Evolutionary conservation across 164 flowering plant species (phyloP).

Genomic region (Malania oleifera): DNA sequence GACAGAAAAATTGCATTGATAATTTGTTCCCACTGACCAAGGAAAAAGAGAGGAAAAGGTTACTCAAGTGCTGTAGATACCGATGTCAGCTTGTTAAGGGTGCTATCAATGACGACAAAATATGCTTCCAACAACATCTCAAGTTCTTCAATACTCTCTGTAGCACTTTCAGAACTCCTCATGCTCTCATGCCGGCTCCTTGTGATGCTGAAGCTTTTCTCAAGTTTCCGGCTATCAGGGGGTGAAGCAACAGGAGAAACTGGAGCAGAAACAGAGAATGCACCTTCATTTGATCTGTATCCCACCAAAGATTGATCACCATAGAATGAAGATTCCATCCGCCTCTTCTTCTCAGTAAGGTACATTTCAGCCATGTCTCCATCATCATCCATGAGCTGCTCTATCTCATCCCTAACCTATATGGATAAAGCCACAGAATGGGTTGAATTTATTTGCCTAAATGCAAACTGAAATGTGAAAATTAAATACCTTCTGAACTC

Average conservation of each 20-base stretch:
- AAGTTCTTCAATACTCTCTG: slow-evolving; percentile 71
- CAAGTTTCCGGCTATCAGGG: slow-evolving; percentile 61
- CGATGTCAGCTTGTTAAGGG: slow-evolving; percentile 88
- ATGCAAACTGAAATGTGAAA: background rate
- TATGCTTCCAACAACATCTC: slow-evolving; percentile 95
- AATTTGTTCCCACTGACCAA: background rate
- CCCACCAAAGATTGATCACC: slow-evolving; percentile 80
- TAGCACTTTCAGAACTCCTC: slow-evolving; percentile 62
- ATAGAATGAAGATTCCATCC: slow-evolving; percentile 59
- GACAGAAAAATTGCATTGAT: slow-evolving; percentile 9
- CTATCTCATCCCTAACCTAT: slow-evolving; percentile 80
- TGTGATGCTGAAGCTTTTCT: slow-evolving; percentile 70
- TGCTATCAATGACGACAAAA: slow-evolving; percentile 85
- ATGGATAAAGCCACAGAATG: background rate
- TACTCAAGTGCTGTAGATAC: slow-evolving; percentile 28
- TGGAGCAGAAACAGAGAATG: slow-evolving; percentile 76
- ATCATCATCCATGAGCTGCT: slow-evolving; percentile 83
- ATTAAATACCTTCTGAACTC: slow-evolving; percentile 65
- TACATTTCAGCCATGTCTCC: slow-evolving; percentile 88
- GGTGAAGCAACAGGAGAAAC: slow-evolving; percentile 95
- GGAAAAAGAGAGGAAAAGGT: background rate
- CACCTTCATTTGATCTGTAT: slow-evolving; percentile 53
- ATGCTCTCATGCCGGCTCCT: slow-evolving; percentile 85
- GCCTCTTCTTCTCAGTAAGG: slow-evolving; percentile 66
- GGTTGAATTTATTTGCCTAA: background rate